Evolutionary conservation across 345 rosid genomes (phyloP).

Genomic region (Syzygium jambos): DNA sequence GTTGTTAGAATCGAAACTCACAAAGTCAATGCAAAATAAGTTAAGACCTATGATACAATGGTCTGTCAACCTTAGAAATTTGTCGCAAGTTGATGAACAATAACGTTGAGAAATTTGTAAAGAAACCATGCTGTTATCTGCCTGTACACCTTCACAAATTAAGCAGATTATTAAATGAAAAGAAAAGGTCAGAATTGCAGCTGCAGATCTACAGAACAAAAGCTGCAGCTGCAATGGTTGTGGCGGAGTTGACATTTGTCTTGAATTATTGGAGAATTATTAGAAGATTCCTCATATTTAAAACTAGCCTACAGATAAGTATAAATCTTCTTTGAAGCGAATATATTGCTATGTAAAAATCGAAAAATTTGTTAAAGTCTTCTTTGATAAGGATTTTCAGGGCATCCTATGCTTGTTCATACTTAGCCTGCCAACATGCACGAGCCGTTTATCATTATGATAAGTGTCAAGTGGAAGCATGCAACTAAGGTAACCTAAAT

Average conservation of each 20-base stretch:
- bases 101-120: not conserved
- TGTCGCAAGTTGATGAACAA: not conserved
- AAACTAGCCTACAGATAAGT: not conserved
- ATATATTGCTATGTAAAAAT: not conserved
- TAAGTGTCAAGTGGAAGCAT: not conserved
- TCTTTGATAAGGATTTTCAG: not conserved
- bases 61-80: not conserved
- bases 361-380: not conserved
- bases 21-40: not conserved
- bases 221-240: not conserved
- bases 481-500: not conserved
- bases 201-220: not conserved
- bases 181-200: not conserved
- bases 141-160: not conserved
- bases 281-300: not conserved
- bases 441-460: not conserved
- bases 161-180: not conserved
- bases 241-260: conserved; percentile 12
- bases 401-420: not conserved
- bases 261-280: not conserved
- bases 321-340: not conserved
- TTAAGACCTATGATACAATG: not conserved
- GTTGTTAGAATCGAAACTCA: not conserved
- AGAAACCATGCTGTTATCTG: not conserved
- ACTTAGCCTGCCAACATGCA: not conserved